Evolutionary conservation across 371 early-diverging fungal genomes (phyloP), one percentile per base, ranked within the genome.

Genomic region (Batkoa obscura): DNA sequence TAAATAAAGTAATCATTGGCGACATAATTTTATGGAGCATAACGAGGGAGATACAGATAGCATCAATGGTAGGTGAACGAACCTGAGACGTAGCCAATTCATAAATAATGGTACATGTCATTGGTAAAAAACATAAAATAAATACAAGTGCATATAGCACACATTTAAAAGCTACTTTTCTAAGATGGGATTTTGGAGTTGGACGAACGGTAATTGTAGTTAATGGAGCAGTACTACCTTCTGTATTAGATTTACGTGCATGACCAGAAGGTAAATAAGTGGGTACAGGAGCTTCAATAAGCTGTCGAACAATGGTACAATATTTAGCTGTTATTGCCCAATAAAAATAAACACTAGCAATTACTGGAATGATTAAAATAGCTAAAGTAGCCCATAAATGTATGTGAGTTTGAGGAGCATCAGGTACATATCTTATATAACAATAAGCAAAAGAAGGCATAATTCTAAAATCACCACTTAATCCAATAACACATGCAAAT

Each of bases 391-490:
- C 23, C 45, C 45, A 45, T 23, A 45, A 15, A 23, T 45, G 23
- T 5, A 45, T 45, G 15, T 45, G 45, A 12, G 45, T 45, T 45
- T 23, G 12, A 45, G 30, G 30, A 33, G 17, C 50, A 15, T 50
- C 33, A 15, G 34, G 50, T 10, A 10, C 13, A 15, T 50, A 50
- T 13, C 13, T 13, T 8, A 50, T 13, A 30, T 50, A 50, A 33
- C 50, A 50, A 33, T 50, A 50, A 12, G 50, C 50, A 12, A 33
- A 35, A 23, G 50, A 50, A 8, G 50, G 50, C 50, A 50, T 50
- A 10, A 50, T 50, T 31, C 30, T 23, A 35, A 50, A 50, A 8
- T 50, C 35, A 35, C 50, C 50, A 31, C 10, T 13, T 0, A 50
- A 3, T 8, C 50, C 50, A 3, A 50, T 50, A 23, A 50, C 12